Evolutionary conservation across 805 yeast species (phyloP).

Genomic region (Diddensiella transvaalensis): DNA sequence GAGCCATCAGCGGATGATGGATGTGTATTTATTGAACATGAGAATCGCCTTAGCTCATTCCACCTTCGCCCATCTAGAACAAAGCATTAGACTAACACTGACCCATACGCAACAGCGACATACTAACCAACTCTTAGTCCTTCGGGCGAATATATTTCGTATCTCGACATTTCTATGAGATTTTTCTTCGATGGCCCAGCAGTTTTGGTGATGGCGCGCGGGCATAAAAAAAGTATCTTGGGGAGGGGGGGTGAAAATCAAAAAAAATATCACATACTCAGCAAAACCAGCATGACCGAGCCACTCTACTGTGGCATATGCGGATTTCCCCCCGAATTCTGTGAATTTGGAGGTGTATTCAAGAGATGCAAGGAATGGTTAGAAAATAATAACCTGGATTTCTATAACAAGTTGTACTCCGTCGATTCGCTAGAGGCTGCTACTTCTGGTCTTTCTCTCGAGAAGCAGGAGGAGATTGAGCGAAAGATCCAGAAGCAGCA

Average conservation of each 20-base stretch:
- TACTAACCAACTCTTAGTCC: constrained; percentile 62
- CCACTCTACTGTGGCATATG: constrained; percentile 76
- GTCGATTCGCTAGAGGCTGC: constrained; percentile 48
- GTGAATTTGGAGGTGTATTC: constrained; percentile 83
- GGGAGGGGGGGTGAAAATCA: not conserved
- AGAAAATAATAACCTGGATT: constrained; percentile 50
- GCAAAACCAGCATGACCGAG: too few relatives aligned
- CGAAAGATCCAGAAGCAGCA: constrained; percentile 82
- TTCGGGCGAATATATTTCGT: constrained; percentile 89
- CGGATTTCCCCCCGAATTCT: constrained; percentile 82
- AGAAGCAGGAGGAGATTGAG: constrained; percentile 77
- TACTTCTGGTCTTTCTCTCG: constrained; percentile 52
- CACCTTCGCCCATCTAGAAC: constrained; percentile 81
- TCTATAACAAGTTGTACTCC: constrained; percentile 58
- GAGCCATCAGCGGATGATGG: constrained; percentile 85
- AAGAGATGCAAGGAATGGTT: constrained; percentile 86
- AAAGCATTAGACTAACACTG: not conserved
- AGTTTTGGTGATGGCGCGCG: not conserved
- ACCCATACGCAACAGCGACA: not conserved
- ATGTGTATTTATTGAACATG: constrained; percentile 81
- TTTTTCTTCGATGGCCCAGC: too few relatives aligned
- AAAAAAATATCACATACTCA: too few relatives aligned
- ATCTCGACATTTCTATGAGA: constrained; percentile 22
- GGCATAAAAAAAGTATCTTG: not conserved
- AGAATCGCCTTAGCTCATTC: constrained; percentile 84